Percentiles rank a stretch among this genome's conserved stretches.
phyloP scores from a whole-genome alignment of 306 rosid genomes.

The Cicer arietinum region DNA sequence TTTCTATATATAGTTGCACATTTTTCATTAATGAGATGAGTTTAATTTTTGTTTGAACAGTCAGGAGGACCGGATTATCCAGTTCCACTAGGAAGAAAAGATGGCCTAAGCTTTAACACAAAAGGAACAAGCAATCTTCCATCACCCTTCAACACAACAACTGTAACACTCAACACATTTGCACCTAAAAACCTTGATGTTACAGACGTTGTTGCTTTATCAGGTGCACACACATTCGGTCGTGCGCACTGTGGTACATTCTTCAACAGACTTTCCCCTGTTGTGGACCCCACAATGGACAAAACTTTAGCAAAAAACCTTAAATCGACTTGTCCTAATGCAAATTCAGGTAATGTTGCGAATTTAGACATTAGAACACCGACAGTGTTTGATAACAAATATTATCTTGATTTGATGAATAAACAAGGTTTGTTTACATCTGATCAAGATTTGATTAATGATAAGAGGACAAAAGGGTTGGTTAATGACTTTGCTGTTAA shows the following conservation, averaged over 20 bases:
- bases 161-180: conserved; percentile 20
- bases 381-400: conserved; percentile 61
- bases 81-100: conserved; percentile 69
- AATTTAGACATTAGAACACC: conserved; percentile 61
- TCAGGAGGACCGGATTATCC: conserved; percentile 61
- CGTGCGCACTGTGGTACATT: conserved; percentile 56
- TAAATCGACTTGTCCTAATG: conserved; percentile 46
- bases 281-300: conserved; percentile 55
- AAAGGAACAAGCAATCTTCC: conserved; percentile 49
- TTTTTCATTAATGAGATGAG: no score
- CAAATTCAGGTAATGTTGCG: conserved; percentile 22
- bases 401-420: conserved; percentile 57
- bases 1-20: no score
- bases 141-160: conserved; percentile 41
- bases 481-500: conserved; percentile 55
- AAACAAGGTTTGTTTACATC: conserved; percentile 72
- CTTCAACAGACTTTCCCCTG: conserved; percentile 56
- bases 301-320: conserved; percentile 56
- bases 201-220: conserved; percentile 61
- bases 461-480: conserved; percentile 51
- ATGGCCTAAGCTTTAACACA: conserved; percentile 52
- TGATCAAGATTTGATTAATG: conserved; percentile 55
- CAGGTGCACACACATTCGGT: conserved; percentile 74
- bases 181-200: conserved; percentile 47
- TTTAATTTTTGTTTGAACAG: neutral